These are phyloP conservation scores for Monosporascus sp. DNA, from an alignment of 2,329 filamentous ascomycete species.

Conservation along the genomic window DNA sequence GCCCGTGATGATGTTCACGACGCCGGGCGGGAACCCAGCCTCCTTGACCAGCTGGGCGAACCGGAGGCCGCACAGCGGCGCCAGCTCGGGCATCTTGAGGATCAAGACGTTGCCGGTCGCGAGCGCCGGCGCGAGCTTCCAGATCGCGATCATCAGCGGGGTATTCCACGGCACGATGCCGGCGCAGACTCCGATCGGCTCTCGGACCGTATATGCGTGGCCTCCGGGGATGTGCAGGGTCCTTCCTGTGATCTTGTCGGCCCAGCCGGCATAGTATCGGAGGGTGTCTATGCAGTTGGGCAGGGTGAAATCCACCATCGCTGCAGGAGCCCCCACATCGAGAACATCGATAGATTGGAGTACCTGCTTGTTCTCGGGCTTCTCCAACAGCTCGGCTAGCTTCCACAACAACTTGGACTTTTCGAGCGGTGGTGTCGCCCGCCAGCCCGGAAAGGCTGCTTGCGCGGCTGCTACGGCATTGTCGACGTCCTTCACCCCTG, in stretches of 20 bases:
- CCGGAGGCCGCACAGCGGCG: constrained; percentile 57
- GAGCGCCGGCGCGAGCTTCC: constrained; percentile 71
- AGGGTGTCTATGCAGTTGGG: constrained; percentile 40
- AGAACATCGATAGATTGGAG: constrained; percentile 60
- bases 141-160: constrained; percentile 69
- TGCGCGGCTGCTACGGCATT: constrained; percentile 3
- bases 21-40: constrained; percentile 70
- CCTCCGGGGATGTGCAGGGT: constrained; percentile 66
- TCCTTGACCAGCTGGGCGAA: constrained; percentile 63
- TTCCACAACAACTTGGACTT: constrained; percentile 65
- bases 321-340: constrained; percentile 77
- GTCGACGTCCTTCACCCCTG: constrained; percentile 2
- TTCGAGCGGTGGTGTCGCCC: constrained; percentile 60
- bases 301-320: constrained; percentile 47
- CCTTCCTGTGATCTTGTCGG: constrained; percentile 74
- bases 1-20: constrained; percentile 68
- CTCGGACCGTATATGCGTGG: constrained; percentile 72
- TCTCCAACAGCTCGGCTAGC: constrained; percentile 63
- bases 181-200: constrained; percentile 74
- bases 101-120: constrained; percentile 60
- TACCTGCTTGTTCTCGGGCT: constrained; percentile 45
- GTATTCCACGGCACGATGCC: constrained; percentile 81
- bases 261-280: constrained; percentile 75
- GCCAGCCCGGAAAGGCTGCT: constrained; percentile 58
- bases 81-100: constrained; percentile 61